These are phyloP conservation scores for Cyathus striatus DNA, from an alignment of 768 basidiomycete species.

Conservation along the genomic window DNA sequence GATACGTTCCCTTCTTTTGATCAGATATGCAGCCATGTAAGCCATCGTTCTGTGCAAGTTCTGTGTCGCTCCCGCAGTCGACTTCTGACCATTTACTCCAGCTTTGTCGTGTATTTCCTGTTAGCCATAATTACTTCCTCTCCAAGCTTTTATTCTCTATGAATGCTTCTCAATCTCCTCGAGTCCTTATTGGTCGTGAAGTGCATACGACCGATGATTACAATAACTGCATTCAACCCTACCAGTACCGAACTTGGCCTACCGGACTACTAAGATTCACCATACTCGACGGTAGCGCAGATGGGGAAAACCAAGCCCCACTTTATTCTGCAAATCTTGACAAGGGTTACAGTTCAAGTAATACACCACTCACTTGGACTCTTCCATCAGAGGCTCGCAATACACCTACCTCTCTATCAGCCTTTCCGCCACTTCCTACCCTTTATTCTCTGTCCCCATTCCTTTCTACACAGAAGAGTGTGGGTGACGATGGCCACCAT, in stretches of 20 bases:
- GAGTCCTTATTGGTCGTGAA: conserved; percentile 59
- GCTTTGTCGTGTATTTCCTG: conserved; percentile 70
- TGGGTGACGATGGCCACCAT: conserved; percentile 9
- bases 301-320: conserved; percentile 10
- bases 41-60: no score
- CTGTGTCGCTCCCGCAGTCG: conserved; percentile 1
- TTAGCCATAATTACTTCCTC: conserved; percentile 54
- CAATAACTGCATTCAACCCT: conserved; percentile 39
- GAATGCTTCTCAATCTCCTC: conserved; percentile 43
- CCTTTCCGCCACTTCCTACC: conserved; percentile 28
- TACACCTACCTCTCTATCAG: conserved; percentile 16
- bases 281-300: conserved; percentile 42
- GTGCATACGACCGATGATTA: conserved; percentile 60
- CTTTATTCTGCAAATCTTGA: background rate
- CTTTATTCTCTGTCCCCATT: conserved; percentile 20
- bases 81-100: conserved; percentile 26
- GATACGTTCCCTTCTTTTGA: conserved; percentile 57
- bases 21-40: conserved; percentile 59
- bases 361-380: background rate
- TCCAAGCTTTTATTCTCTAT: conserved; percentile 69
- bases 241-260: conserved; percentile 46
- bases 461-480: conserved; percentile 14
- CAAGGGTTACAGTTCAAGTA: background rate
- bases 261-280: conserved; percentile 60
- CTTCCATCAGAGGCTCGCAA: background rate